Percentiles rank a stretch among this genome's conserved stretches.
Evolutionary conservation across 2,329 filamentous ascomycete species (phyloP).

Genomic region (Alternaria metachromatica): DNA sequence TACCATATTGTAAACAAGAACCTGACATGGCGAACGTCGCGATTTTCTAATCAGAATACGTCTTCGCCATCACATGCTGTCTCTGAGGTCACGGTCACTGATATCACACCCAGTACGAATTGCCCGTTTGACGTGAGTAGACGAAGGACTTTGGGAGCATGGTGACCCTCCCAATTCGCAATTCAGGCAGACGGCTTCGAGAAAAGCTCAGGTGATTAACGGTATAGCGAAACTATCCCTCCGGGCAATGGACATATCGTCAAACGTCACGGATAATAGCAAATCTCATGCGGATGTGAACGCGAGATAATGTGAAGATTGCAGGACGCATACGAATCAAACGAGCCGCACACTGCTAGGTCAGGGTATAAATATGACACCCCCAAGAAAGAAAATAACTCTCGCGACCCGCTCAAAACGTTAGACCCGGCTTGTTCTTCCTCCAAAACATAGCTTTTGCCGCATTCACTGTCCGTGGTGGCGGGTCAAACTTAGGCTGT

Average conservation of each 20-base stretch:
- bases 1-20: slow-evolving; percentile 19
- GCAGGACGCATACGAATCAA: not conserved
- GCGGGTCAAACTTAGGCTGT: slow-evolving; percentile 38
- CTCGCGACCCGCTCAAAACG: not conserved
- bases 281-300: not conserved
- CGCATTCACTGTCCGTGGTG: slow-evolving; percentile 33
- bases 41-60: not conserved
- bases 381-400: not conserved
- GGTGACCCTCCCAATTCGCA: not conserved
- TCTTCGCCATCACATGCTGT: not conserved
- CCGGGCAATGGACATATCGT: not conserved
- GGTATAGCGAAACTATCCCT: not conserved
- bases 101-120: not conserved
- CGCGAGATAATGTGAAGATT: not conserved
- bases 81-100: not conserved
- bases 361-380: slow-evolving; percentile 18
- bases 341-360: slow-evolving; percentile 16
- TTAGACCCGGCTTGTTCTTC: slow-evolving; percentile 28
- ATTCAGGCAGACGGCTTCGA: not conserved
- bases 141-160: too few relatives aligned
- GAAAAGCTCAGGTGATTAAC: not conserved
- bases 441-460: slow-evolving; percentile 40
- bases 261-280: not conserved
- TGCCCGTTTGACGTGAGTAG: too few relatives aligned
- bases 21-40: slow-evolving; percentile 5